Base-by-base conservation (phyloP, 2,329 filamentous ascomycete species). In the Iodosphaeria phyllophila region DNA sequence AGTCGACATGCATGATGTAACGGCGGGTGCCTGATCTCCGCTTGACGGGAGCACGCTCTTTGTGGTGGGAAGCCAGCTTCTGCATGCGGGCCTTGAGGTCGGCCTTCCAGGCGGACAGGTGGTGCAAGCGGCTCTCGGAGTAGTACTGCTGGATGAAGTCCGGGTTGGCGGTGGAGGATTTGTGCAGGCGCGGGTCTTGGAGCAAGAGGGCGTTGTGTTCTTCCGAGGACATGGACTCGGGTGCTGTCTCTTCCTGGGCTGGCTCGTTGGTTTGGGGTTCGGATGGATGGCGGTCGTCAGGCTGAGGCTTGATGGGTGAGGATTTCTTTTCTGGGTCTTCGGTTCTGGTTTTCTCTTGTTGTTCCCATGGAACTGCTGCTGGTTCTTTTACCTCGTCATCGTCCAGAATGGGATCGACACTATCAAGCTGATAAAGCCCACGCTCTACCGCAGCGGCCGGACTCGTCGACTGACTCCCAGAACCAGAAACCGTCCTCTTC, bases 121-220 rank as follows among this genome's bases (percentile, higher is more conserved):
- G 89, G 47, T 98, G 91, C 12, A 98, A 59, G 13, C 89, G 74
- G 32, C 86, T 95, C 50, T 95, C 84, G 4, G 82, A 77, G 43
- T 95, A 98, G 42, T 80, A 98, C 32, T 95, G 84, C 34, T 86
- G 77, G 2, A 98, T 58, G 32, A 98, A 98, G 18, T 89, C 74
- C 0, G 91, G 89, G 35, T 98, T 91, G 6, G 83, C 78, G 2
- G 83, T 83, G 2, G 84, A 92, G 0, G 83, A 83, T 41, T 91
- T 89, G 30, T 80, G 69, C 37, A 92, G 70, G 17, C 73, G 72
- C 3, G 89, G 83, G 40, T 95, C 83, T 3, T 76, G 68, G 4
- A 98, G 59, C 1, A 95, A 59, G 30, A 76, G 57, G 7, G 79
- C 77, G 42, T 95, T 98, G 47, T 95, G 83, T 42, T 93, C 78